phyloP scores from a whole-genome alignment of 2,329 filamentous ascomycete genomes.

The Capronia coronata region DNA sequence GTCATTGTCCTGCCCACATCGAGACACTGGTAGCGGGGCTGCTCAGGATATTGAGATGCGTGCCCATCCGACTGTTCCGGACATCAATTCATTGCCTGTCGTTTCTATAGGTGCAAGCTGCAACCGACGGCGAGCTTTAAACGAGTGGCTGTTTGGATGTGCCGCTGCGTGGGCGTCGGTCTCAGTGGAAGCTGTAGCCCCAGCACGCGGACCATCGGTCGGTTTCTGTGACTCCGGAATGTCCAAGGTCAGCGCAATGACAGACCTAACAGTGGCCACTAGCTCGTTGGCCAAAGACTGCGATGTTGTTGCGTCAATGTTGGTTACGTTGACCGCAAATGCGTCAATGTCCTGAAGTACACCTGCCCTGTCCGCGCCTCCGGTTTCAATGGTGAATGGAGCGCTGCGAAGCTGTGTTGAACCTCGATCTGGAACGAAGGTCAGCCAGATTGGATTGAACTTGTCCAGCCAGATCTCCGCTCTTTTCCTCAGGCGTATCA shows the following conservation, averaged over 20 bases:
- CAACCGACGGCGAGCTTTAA: constrained; percentile 3
- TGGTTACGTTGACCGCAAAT: constrained; percentile 11
- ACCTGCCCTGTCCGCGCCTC: background rate
- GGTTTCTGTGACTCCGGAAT: background rate
- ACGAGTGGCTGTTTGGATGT: background rate
- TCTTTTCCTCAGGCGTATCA: constrained; percentile 1
- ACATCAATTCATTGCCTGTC: background rate
- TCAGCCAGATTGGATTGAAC: constrained; percentile 4
- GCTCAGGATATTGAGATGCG: constrained; percentile 13
- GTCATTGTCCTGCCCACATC: no score
- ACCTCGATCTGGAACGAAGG: constrained; percentile 2
- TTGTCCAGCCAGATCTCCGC: constrained; percentile 1
- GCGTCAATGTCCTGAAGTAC: constrained; percentile 5
- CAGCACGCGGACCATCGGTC: background rate
- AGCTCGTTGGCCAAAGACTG: constrained; percentile 1
- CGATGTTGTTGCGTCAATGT: constrained; percentile 2
- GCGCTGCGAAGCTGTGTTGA: background rate
- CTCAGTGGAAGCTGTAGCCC: background rate
- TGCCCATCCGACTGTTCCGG: constrained; percentile 5
- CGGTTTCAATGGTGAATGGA: background rate
- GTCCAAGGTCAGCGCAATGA: background rate
- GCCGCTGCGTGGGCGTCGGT: background rate
- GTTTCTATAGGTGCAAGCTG: constrained; percentile 3
- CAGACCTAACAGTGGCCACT: background rate
- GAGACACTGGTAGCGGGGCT: no score